Conservation (phyloP, 2,329 filamentous ascomycete species). For the Sphaerulina vaccinii region DNA sequence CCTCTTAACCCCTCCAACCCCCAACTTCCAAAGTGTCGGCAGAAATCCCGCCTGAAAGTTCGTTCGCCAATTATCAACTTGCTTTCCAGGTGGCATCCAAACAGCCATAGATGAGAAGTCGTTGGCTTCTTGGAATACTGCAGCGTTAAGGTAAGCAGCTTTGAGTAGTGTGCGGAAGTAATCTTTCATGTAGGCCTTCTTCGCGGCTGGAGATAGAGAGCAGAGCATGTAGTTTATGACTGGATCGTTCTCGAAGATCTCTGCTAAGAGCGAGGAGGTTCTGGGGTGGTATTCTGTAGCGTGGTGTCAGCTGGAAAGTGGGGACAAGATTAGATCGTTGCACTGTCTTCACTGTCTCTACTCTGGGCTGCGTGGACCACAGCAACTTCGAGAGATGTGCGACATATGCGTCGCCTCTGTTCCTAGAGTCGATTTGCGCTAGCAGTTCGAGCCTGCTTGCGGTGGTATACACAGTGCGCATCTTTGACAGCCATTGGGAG, state of each 20-base stretch:
- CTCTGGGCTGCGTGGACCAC: no score
- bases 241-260: slow-evolving; percentile 28
- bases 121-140: slow-evolving; percentile 25
- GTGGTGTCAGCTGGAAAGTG: no score
- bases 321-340: no score
- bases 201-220: slow-evolving; percentile 11
- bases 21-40: slow-evolving; percentile 21
- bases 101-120: slow-evolving; percentile 26
- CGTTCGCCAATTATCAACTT: slow-evolving; percentile 27
- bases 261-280: slow-evolving; percentile 5
- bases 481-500: no score
- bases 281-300: slow-evolving; percentile 6
- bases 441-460: no score
- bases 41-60: slow-evolving; percentile 26
- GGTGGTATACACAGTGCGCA: no score
- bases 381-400: no score
- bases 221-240: slow-evolving; percentile 27
- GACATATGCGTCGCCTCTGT: no score
- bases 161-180: slow-evolving; percentile 27
- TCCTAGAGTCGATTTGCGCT: no score
- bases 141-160: slow-evolving; percentile 28
- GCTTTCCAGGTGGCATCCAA: slow-evolving; percentile 29
- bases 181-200: slow-evolving; percentile 22
- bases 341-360: no score
- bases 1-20: slow-evolving; percentile 24